Conservation (phyloP, 345 rosid genomes). For the Kandelia obovata region DNA sequence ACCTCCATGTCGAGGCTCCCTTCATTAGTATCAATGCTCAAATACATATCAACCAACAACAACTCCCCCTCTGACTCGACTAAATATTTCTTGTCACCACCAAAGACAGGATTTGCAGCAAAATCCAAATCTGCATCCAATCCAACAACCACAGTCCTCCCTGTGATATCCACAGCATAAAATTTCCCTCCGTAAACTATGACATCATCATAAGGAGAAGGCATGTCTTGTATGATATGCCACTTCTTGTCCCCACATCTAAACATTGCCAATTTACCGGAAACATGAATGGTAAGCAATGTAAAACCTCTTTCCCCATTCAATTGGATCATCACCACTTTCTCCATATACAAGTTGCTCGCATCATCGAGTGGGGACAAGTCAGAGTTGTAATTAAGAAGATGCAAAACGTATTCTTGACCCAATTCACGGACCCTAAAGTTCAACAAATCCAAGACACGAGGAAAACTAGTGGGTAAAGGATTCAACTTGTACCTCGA, state of each 20-base stretch:
- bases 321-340: constrained; percentile 50
- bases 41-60: constrained; percentile 77
- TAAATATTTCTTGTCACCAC: constrained; percentile 88
- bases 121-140: constrained; percentile 25
- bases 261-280: constrained; percentile 80
- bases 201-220: constrained; percentile 84
- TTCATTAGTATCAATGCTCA: constrained; percentile 54
- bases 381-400: constrained; percentile 32
- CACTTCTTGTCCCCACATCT: constrained; percentile 55
- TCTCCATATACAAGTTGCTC: constrained; percentile 64
- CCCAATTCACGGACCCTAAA: constrained; percentile 51
- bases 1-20: constrained; percentile 27
- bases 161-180: constrained; percentile 69
- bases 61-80: constrained; percentile 69
- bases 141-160: constrained; percentile 64
- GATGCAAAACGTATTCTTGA: constrained; percentile 62
- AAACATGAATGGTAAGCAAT: constrained; percentile 80
- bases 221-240: constrained; percentile 69
- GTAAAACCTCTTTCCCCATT: constrained; percentile 37
- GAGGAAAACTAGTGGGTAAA: constrained; percentile 45
- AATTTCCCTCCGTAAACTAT: constrained; percentile 50
- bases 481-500: constrained; percentile 33
- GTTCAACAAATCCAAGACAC: constrained; percentile 39
- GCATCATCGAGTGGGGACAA: constrained; percentile 19
- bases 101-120: constrained; percentile 53